Evolutionary conservation across 768 basidiomycete genomes (phyloP), one percentile per base, ranked within the genome.

Genomic region (Hygrophorus russula): DNA sequence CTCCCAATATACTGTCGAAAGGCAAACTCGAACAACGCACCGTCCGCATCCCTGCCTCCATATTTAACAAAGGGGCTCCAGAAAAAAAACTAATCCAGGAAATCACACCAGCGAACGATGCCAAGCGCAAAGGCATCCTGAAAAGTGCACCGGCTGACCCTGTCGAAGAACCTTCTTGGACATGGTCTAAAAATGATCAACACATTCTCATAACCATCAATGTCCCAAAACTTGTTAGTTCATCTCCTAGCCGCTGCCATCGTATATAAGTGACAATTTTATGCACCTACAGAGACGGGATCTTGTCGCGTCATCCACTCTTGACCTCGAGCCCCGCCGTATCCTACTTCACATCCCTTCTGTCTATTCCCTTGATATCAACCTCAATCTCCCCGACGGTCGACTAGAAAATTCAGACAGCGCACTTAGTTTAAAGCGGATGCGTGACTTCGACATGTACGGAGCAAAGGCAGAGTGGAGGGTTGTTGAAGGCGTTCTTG

Each of bases 1-100:
- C 73, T 0, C 86, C 86, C 4, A 90, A 89, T 58, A 84, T 90
- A 41, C 61, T 71, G 2, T 77, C 78, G 41, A 90, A 89, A 57
- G 86, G 86, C n/a, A 73, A 68, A 51, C 71, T 80, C 1, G 53
- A 56, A 19, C 69, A 76, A 11, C 76, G 84, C 28, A 71, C 69
- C 10, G 77, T 77, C 1, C 55, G 65, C 33, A 65, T 88, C 18
- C 80, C 81, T 4, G 51, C 65, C 14, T 51, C 62, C 4, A 7
- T 33, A 5, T 34, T 32, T 24, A 8, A 32, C 44, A 4, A 13
- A 6, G 14, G 11, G 14, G 29, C 43, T 20, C 30, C 46, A 24
- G 12, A 24, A 57, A 54, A 29, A 67, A 54, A 61, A 15, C 64
- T 74, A n/a, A 74, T 80, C 43, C 65, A 76, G 52, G 76, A 73